Conservation (phyloP, 1,284 basidiomycete genomes). For the Xerocomus nothofagi region DNA sequence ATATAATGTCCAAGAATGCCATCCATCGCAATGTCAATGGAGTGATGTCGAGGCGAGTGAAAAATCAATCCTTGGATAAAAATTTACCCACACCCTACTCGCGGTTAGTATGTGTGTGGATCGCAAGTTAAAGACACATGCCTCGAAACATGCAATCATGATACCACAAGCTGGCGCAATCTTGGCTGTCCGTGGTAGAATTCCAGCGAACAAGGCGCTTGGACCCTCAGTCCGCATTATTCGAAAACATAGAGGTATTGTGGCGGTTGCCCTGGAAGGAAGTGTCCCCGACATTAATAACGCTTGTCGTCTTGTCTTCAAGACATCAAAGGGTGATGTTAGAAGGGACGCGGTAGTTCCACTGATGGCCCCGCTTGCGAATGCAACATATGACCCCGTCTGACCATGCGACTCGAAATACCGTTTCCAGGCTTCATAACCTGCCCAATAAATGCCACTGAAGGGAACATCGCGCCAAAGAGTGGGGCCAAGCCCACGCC, state of each 20-base stretch:
- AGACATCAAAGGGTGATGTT: slow-evolving; percentile 94
- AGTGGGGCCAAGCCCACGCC: slow-evolving; percentile 89
- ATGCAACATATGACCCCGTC: slow-evolving; percentile 72
- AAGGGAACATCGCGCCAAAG: slow-evolving; percentile 98
- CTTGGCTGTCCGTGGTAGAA: slow-evolving; percentile 88
- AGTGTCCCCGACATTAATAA: slow-evolving; percentile 56
- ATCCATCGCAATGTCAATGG: slow-evolving; percentile 21
- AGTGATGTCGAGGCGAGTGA: slow-evolving; percentile 2
- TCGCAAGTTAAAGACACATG: slow-evolving; percentile 31
- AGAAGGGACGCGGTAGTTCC: slow-evolving; percentile 84
- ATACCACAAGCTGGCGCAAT: slow-evolving; percentile 99
- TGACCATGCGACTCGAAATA: slow-evolving; percentile 50
- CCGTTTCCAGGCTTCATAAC: slow-evolving; percentile 68
- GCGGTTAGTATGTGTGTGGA: slow-evolving; percentile 6
- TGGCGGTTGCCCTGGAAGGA: slow-evolving; percentile 43
- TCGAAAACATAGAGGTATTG: slow-evolving; percentile 62
- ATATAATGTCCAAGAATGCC: slow-evolving; percentile 14
- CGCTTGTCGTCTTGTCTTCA: slow-evolving; percentile 92
- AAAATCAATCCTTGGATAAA: slow-evolving; percentile 37
- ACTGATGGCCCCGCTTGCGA: slow-evolving; percentile 80
- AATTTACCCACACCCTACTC: slow-evolving; percentile 55
- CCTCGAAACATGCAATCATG: slow-evolving; percentile 97
- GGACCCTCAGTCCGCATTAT: slow-evolving; percentile 81
- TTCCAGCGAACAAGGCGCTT: slow-evolving; percentile 80
- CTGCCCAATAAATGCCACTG: slow-evolving; percentile 89